A percentile compares a stretch with the other conserved stretches of the same genome.
These are phyloP conservation scores for Diversispora eburnea DNA, from an alignment of 192 early-diverging fungal species.

Conservation along the genomic window DNA sequence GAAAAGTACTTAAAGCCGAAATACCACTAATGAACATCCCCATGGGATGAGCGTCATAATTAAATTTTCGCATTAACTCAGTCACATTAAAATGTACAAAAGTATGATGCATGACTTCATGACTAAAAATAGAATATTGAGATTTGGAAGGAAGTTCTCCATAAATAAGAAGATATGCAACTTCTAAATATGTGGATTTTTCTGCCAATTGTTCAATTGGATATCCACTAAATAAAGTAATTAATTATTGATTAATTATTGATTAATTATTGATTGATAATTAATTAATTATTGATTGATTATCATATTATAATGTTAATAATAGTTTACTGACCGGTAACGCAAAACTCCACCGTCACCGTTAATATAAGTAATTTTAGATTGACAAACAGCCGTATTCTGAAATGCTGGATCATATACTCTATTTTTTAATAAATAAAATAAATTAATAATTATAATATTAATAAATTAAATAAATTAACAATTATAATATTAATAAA, in stretches of 20 bases:
- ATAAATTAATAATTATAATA: background rate
- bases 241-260: background rate
- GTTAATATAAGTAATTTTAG: conserved; percentile 63
- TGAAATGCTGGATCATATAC: conserved; percentile 49
- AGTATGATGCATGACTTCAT: conserved; percentile 53
- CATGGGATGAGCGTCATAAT: conserved; percentile 67
- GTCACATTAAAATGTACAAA: conserved; percentile 57
- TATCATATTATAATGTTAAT: too few species aligned
- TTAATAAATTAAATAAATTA: background rate
- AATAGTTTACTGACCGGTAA: conserved; percentile 35
- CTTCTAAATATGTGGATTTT: conserved; percentile 62
- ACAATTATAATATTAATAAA: background rate
- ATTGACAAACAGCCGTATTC: conserved; percentile 62
- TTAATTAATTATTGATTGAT: background rate
- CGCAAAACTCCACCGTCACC: conserved; percentile 63
- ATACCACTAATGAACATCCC: conserved; percentile 62
- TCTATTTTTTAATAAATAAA: background rate
- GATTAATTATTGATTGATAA: background rate
- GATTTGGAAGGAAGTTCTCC: conserved; percentile 53
- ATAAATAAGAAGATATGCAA: conserved; percentile 64
- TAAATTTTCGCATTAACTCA: conserved; percentile 51
- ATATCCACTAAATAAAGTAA: conserved; percentile 44
- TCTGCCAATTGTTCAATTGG: conserved; percentile 64
- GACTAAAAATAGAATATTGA: conserved; percentile 47
- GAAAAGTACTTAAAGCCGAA: conserved; percentile 60